Evolutionary conservation across 352 stramenopile genomes (phyloP).

Genomic region (Pythium oligandrum): DNA sequence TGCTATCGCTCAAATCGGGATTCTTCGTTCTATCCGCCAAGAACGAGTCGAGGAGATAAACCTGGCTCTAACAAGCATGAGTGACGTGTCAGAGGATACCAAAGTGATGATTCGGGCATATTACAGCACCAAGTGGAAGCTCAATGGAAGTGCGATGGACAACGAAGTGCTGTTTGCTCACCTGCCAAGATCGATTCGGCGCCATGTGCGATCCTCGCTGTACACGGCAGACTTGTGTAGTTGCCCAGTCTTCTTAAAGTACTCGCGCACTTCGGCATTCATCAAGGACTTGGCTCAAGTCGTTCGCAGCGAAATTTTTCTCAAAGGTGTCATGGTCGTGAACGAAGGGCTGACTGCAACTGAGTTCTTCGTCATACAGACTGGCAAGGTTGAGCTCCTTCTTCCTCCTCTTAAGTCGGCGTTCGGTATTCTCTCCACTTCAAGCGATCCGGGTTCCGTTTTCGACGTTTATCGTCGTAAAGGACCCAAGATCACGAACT

Average conservation of each 20-base stretch:
- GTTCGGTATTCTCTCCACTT: background rate
- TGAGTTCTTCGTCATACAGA: constrained; percentile 64
- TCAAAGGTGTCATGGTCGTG: constrained; percentile 49
- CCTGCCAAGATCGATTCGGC: constrained; percentile 42
- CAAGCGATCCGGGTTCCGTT: too few relatives aligned
- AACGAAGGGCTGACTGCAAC: constrained; percentile 44
- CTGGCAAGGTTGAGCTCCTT: constrained; percentile 47
- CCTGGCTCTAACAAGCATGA: constrained; percentile 39
- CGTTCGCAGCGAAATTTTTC: constrained; percentile 50
- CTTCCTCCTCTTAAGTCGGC: constrained; percentile 24
- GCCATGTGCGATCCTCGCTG: constrained; percentile 23
- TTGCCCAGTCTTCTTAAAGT: constrained; percentile 15
- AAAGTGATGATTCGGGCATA: constrained; percentile 54
- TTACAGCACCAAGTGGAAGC: constrained; percentile 69
- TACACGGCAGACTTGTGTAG: constrained; percentile 28
- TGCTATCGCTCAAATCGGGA: constrained; percentile 45
- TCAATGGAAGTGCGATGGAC: constrained; percentile 52
- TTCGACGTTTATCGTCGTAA: too few relatives aligned
- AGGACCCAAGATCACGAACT: too few relatives aligned
- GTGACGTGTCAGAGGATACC: constrained; percentile 35
- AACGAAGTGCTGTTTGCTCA: constrained; percentile 46
- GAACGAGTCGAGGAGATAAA: constrained; percentile 65
- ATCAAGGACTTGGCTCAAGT: constrained; percentile 18
- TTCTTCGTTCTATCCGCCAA: constrained; percentile 34
- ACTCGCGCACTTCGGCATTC: constrained; percentile 14